Conservation (phyloP, 2,329 filamentous ascomycete species). For the Coniella lustricola region DNA sequence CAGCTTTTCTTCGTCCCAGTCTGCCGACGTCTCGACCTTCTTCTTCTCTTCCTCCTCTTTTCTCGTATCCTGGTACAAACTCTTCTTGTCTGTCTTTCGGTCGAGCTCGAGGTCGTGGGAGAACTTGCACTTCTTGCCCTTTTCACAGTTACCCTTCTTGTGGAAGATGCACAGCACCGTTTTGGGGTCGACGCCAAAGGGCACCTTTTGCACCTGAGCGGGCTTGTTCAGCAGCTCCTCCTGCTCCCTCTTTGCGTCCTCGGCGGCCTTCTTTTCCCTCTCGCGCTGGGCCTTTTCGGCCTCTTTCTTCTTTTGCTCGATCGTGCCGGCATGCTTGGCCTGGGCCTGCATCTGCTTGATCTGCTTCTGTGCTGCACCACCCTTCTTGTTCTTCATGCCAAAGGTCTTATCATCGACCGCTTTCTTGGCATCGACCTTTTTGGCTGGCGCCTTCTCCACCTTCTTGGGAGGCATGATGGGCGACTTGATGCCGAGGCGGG, state of each 20-base stretch:
- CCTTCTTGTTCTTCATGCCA: slow-evolving; percentile 99
- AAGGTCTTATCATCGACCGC: slow-evolving; percentile 90
- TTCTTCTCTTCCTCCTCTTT: slow-evolving; percentile 68
- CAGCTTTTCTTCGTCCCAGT: slow-evolving; percentile 97
- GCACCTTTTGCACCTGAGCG: slow-evolving; percentile 93
- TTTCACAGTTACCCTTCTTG: slow-evolving; percentile 96
- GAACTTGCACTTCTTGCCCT: slow-evolving; percentile 97
- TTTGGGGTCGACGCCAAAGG: slow-evolving; percentile 96
- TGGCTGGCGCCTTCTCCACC: slow-evolving; percentile 41
- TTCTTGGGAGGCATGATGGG: slow-evolving; percentile 69
- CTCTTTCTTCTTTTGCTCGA: slow-evolving; percentile 77
- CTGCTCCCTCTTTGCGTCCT: slow-evolving; percentile 73
- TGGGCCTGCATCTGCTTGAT: slow-evolving; percentile 78
- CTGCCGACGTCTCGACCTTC: slow-evolving; percentile 85
- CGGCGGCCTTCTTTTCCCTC: slow-evolving; percentile 85
- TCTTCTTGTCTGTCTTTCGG: slow-evolving; percentile 87
- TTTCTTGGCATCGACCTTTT: slow-evolving; percentile 50
- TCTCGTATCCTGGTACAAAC: slow-evolving; percentile 79
- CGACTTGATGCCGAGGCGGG: slow-evolving; percentile 5
- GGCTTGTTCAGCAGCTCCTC: slow-evolving; percentile 83
- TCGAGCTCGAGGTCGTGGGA: slow-evolving; percentile 84
- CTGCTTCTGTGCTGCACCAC: slow-evolving; percentile 78
- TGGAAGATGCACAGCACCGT: slow-evolving; percentile 94
- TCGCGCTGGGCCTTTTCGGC: slow-evolving; percentile 62
- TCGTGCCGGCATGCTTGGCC: slow-evolving; percentile 65